These are phyloP conservation scores for Acacia pycnantha DNA, from an alignment of 331 rosid genomes.

Conservation along the genomic window DNA sequence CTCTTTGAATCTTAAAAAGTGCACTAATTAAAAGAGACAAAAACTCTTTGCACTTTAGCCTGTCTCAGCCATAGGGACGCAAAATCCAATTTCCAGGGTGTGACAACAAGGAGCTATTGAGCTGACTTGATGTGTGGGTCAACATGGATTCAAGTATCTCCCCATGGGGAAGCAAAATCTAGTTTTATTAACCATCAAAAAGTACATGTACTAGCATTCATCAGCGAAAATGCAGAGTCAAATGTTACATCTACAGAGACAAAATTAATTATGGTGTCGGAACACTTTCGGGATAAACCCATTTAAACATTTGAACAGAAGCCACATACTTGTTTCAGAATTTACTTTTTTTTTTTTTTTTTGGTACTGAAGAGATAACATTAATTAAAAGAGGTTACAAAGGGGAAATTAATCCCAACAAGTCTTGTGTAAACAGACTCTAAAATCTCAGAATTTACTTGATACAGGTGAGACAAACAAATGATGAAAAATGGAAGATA, in stretches of 20 bases:
- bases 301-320: not conserved
- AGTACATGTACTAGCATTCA: not conserved
- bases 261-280: not conserved
- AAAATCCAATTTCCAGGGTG: not conserved
- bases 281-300: not conserved
- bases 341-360: too few species aligned
- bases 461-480: not conserved
- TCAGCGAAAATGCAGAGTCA: not conserved
- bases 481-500: not conserved
- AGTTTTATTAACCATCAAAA: not conserved
- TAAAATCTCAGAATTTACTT: not conserved
- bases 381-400: too few species aligned
- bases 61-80: too few species aligned
- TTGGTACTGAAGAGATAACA: too few species aligned
- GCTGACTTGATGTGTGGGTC: not conserved
- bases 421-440: too few species aligned
- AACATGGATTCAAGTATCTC: not conserved
- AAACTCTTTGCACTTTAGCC: too few species aligned
- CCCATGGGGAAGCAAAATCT: not conserved
- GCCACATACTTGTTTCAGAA: not conserved
- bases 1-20: too few species aligned
- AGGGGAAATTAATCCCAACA: too few species aligned
- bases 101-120: not conserved
- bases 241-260: not conserved
- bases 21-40: too few species aligned